Evolutionary conservation across 257 asterid genomes (phyloP).

Genomic region (Solanum peruvianum): DNA sequence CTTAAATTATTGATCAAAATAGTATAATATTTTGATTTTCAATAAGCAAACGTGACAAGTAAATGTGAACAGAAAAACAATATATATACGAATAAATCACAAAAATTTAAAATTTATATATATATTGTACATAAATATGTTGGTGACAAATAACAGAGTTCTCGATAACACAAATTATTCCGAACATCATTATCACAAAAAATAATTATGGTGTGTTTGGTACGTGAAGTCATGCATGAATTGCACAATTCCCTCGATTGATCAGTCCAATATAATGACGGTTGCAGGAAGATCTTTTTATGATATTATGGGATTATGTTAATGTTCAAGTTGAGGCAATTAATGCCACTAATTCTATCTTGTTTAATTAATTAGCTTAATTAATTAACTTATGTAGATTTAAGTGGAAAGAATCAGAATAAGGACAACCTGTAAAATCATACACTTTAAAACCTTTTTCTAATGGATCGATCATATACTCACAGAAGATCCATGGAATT

Average conservation of each 20-base stretch:
- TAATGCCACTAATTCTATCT: not conserved
- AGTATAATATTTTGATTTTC: rapidly evolving
- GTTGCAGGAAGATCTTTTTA: not conserved
- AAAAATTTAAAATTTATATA: rapidly evolving
- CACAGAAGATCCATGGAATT: not conserved
- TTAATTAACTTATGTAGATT: not conserved
- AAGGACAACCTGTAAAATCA: not conserved
- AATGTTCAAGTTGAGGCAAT: not conserved
- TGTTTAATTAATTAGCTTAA: not conserved
- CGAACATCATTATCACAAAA: not conserved
- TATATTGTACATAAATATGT: not conserved
- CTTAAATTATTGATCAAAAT: too few species aligned
- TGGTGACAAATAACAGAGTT: not conserved
- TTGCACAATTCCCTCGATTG: not conserved
- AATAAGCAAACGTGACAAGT: not conserved
- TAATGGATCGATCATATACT: not conserved
- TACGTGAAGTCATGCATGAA: not conserved
- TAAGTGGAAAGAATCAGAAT: not conserved
- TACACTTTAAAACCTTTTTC: not conserved
- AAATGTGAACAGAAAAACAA: too few species aligned
- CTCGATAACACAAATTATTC: not conserved
- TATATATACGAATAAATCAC: not conserved
- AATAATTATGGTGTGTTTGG: not conserved
- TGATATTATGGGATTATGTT: not conserved
- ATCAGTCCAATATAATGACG: not conserved